Evolutionary conservation across 2,329 filamentous ascomycete species (phyloP), one percentile per base, ranked within the genome.

Genomic region (Sarocladium brachiariae): DNA sequence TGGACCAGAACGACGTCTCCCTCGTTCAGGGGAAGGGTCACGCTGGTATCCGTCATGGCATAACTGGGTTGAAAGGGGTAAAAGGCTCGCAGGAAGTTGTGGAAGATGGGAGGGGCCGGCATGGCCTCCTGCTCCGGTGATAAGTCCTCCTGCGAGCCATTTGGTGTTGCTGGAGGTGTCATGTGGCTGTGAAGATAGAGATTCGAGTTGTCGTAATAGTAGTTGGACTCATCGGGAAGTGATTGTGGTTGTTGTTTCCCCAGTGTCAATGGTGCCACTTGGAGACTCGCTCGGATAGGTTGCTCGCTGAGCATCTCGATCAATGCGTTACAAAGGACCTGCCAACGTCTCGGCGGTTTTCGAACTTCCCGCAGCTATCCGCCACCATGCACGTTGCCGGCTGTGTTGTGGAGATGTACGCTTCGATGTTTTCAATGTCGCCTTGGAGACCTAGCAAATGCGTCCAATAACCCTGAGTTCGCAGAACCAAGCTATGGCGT

Each of bases 1-100:
- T 99, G 93, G 19, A 99, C 87, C 52, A 99, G 71, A 50, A 99
- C 86, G 46, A 99, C 81, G 62, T 99, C 93, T 53, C 93, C 93
- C 63, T 93, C 86, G 58, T 88, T 87, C 51, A 99, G 77, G 19
- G 90, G 87, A 10, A 96, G 75, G 10, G 92, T 97, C 51, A 97
- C 87, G 9, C 89, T 93, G 10, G 87, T 86, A 52, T 91, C 87
- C n/a, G 82, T 82, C 53, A 89, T 80, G 37, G 86, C 79, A 59
- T 84, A 83, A 53, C 78, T 83, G 1, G 92, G 90, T 52, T 91
- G 84, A 65, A 96, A 99, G 23, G 89, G 87, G 66, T 96, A 95
- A 63, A 95, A 92, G 47, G 93, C 93, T 57, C 93, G 86, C 41
- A 99, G 76, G 63, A 96, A 99, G 73, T 93, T 95, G 76, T 95